A percentile compares a stretch with the other conserved stretches of the same genome.
Conservation (phyloP, 73 alveolate species). For the Breviolum minutum region DNA sequence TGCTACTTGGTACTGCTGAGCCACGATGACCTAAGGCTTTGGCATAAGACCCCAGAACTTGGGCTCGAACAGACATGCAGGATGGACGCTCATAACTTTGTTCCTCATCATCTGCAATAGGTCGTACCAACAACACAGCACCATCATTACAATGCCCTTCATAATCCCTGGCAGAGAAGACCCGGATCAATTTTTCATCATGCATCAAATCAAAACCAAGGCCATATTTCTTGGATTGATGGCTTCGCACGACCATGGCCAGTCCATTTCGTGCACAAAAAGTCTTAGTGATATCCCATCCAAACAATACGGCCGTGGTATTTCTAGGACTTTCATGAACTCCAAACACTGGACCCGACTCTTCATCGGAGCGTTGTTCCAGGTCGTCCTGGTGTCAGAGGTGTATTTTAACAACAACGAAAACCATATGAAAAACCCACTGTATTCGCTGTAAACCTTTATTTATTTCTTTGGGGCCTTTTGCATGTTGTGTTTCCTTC, state of each 20-base stretch:
- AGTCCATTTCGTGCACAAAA: constrained; percentile 82
- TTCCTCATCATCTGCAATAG: background rate
- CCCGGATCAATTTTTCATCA: constrained; percentile 63
- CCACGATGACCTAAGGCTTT: background rate
- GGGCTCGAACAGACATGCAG: constrained; percentile 16
- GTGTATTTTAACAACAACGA: too few relatives aligned
- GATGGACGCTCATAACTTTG: background rate
- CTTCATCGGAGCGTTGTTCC: background rate
- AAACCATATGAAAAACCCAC: too few relatives aligned
- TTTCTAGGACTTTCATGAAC: constrained; percentile 77
- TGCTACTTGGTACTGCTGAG: too few relatives aligned
- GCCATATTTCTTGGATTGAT: constrained; percentile 77
- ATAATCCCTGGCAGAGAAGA: constrained; percentile 87
- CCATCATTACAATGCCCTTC: constrained; percentile 90
- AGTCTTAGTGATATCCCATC: constrained; percentile 51
- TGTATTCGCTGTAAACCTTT: background rate
- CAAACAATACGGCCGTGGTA: constrained; percentile 49
- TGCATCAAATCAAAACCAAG: constrained; percentile 89
- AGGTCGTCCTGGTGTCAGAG: constrained; percentile 27
- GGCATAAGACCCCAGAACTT: constrained; percentile 40
- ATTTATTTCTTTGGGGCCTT: too few relatives aligned
- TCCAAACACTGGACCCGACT: constrained; percentile 59
- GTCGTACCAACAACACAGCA: constrained; percentile 61
- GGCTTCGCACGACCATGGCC: constrained; percentile 84
- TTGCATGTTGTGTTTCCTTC: too few relatives aligned